Evolutionary conservation across 2,329 filamentous ascomycete genomes (phyloP).

Genomic region (Alternaria brassicae): DNA sequence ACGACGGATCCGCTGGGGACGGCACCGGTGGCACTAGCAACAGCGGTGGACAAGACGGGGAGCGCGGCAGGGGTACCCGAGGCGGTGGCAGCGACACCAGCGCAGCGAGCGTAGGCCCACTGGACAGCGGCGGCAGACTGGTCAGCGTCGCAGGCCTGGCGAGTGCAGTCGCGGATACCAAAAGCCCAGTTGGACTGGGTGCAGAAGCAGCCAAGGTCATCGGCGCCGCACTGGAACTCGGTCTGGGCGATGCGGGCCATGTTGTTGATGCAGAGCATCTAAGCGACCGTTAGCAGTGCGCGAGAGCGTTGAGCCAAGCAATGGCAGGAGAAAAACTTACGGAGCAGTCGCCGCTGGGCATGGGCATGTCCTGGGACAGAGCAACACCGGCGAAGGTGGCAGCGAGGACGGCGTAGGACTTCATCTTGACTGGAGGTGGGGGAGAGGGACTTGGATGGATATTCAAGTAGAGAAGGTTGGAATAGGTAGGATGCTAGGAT

Average conservation of each 20-base stretch:
- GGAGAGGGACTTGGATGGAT: conserved; percentile 17
- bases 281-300: conserved; percentile 16
- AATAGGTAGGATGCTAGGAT: no score
- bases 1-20: not conserved
- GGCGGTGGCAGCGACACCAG: conserved; percentile 30
- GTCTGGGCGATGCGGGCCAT: conserved; percentile 53
- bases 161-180: conserved; percentile 58
- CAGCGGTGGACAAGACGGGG: conserved; percentile 24
- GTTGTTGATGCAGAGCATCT: conserved; percentile 56
- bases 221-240: conserved; percentile 50
- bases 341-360: conserved; percentile 37
- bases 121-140: conserved; percentile 41
- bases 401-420: conserved; percentile 50
- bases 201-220: conserved; percentile 56
- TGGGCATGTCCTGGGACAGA: conserved; percentile 42
- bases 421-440: conserved; percentile 42
- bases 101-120: conserved; percentile 46
- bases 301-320: not conserved
- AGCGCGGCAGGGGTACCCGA: conserved; percentile 21
- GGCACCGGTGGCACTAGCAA: conserved; percentile 11
- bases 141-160: conserved; percentile 47
- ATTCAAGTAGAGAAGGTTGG: conserved; percentile 26
- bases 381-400: conserved; percentile 41
- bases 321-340: conserved; percentile 36
- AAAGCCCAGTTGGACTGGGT: conserved; percentile 54